Evolutionary conservation across 2,329 filamentous ascomycete species (phyloP).

Genomic region (Claviceps africana): DNA sequence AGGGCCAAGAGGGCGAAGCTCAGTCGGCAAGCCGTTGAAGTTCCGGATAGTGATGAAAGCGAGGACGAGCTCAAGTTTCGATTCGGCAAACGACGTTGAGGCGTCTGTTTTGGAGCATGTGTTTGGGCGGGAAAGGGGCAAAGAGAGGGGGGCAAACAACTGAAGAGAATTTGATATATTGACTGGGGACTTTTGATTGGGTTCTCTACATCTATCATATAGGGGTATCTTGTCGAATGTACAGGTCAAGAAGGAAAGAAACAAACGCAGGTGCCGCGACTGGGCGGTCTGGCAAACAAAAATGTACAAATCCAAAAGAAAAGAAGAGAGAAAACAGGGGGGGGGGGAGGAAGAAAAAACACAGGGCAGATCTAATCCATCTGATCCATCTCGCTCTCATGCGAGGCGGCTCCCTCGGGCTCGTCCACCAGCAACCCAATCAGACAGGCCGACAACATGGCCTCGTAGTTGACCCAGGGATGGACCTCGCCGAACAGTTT

Average conservation of each 20-base stretch:
- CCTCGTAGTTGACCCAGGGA: constrained; percentile 60
- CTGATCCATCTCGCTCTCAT: constrained; percentile 36
- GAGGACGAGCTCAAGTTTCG: constrained; percentile 44
- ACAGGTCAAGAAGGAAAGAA: background rate
- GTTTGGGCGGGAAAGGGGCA: too few relatives aligned
- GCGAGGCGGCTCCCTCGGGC: constrained; percentile 21
- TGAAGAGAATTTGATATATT: too few relatives aligned
- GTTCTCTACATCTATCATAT: background rate
- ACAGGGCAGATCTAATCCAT: constrained; percentile 35
- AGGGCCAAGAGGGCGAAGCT: constrained; percentile 20
- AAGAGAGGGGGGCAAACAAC: too few relatives aligned
- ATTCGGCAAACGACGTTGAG: constrained; percentile 35
- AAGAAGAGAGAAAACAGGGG: background rate
- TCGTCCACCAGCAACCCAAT: constrained; percentile 51
- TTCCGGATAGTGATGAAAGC: constrained; percentile 31
- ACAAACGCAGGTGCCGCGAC: background rate
- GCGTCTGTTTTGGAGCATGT: background rate
- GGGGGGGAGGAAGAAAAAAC: background rate
- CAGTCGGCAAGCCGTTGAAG: constrained; percentile 20
- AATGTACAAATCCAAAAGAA: background rate
- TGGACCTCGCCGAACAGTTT: constrained; percentile 53
- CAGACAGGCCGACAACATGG: constrained; percentile 50
- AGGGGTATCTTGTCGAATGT: constrained; percentile 5
- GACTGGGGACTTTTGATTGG: background rate
- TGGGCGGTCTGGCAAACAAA: background rate